Evolutionary conservation across 169 alveolate genomes (phyloP).

Genomic region (Eimeria acervulina): DNA sequence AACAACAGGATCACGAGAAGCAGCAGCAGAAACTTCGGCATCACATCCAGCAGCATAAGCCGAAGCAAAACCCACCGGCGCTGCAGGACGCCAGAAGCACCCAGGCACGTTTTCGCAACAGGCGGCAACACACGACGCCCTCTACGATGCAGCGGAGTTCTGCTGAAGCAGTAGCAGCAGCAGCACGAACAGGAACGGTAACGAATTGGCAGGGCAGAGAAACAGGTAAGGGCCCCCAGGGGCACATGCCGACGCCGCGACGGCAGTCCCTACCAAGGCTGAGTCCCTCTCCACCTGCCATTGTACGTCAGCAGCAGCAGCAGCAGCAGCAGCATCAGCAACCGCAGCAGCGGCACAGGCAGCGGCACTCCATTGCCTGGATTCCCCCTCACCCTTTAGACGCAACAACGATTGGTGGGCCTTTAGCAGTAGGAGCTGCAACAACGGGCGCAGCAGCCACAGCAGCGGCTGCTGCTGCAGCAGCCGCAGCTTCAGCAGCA

Average conservation of each 20-base stretch:
- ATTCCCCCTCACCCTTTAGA: constrained; percentile 11
- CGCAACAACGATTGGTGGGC: background rate
- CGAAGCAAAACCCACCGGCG: background rate
- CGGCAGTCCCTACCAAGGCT: constrained; percentile 53
- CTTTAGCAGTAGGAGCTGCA: background rate
- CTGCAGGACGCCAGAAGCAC: background rate
- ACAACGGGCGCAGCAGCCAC: constrained; percentile 43
- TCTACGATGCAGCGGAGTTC: constrained; percentile 34
- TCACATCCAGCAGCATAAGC: background rate
- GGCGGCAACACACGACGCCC: constrained; percentile 72
- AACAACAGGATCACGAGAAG: constrained; percentile 1
- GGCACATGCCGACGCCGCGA: background rate
- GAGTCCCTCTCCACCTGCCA: background rate
- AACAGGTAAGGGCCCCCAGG: background rate
- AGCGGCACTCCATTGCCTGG: constrained; percentile 31
- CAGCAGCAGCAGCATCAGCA: constrained; percentile 61
- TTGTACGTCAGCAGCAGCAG: constrained; percentile 53
- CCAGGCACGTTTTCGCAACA: background rate
- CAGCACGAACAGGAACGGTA: constrained; percentile 5
- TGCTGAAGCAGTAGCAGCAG: constrained; percentile 1
- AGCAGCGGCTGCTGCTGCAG: constrained; percentile 66
- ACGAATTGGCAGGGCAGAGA: background rate
- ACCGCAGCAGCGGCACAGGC: constrained; percentile 35
- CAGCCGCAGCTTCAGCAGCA: constrained; percentile 52
- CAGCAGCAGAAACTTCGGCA: background rate